Conservation (phyloP, 345 rosid genomes). For the Gossypium rotundifolium region DNA sequence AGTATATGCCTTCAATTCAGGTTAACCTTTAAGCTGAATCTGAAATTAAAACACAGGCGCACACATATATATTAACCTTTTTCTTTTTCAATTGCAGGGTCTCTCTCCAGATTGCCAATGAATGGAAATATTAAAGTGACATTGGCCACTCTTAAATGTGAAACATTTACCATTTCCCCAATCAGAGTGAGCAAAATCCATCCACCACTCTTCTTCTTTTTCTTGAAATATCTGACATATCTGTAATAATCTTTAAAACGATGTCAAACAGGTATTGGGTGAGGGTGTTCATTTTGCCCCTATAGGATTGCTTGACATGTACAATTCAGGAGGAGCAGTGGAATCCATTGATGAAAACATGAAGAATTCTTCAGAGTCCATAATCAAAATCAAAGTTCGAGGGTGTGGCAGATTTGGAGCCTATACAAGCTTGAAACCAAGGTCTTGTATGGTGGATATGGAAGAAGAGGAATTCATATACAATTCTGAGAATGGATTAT, state of each 20-base stretch:
- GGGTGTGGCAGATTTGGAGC: slow-evolving; percentile 55
- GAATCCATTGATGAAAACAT: slow-evolving; percentile 28
- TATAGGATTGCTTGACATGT: slow-evolving; percentile 49
- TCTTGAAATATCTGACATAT: too few species aligned
- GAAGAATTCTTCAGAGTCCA: slow-evolving; percentile 19
- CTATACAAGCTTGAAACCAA: slow-evolving; percentile 41
- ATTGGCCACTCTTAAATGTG: slow-evolving; percentile 36
- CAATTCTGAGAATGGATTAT: slow-evolving; percentile 34
- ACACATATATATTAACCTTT: not conserved
- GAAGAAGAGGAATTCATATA: slow-evolving; percentile 39
- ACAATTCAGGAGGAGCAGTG: slow-evolving; percentile 60
- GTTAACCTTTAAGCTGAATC: slow-evolving; percentile 20
- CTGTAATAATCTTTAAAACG: not conserved
- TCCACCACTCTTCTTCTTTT: too few species aligned
- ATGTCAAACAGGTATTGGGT: slow-evolving; percentile 30
- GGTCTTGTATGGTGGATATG: slow-evolving; percentile 42
- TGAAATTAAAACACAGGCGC: not conserved
- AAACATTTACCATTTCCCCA: slow-evolving; percentile 47
- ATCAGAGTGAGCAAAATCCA: slow-evolving; percentile 28
- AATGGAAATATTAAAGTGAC: slow-evolving; percentile 33
- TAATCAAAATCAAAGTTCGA: slow-evolving; percentile 25
- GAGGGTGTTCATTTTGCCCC: slow-evolving; percentile 34
- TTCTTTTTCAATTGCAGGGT: slow-evolving; percentile 24
- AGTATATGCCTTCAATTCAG: slow-evolving; percentile 43
- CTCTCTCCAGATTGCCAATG: slow-evolving; percentile 29